Conservation (phyloP, 2,329 filamentous ascomycete genomes). For the Tolypocladium ophioglossoides region DNA sequence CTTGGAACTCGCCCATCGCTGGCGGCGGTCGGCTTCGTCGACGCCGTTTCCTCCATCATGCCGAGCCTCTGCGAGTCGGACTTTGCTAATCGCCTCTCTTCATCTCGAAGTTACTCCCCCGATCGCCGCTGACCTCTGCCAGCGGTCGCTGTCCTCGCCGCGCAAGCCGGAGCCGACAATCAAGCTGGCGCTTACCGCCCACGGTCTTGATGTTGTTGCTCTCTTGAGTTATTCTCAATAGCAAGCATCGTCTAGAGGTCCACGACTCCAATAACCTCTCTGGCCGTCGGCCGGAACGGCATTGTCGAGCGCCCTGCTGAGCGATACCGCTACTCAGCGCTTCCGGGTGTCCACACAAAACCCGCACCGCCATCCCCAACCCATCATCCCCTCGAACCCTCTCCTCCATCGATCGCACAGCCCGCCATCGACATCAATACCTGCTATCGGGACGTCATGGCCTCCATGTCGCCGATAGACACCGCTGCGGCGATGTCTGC, state of each 20-base stretch:
- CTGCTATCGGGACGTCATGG: constrained; percentile 23
- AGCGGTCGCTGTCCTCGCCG: constrained; percentile 14
- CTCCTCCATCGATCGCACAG: constrained; percentile 10
- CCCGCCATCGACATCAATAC: constrained; percentile 11
- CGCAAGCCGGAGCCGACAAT: constrained; percentile 17
- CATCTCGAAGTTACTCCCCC: constrained; percentile 1
- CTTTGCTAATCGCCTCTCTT: constrained; percentile 3
- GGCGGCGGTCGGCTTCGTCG: constrained; percentile 2
- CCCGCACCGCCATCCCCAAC: constrained; percentile 18
- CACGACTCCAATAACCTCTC: constrained; percentile 7
- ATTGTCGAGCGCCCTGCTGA: constrained; percentile 13
- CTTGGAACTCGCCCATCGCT: constrained; percentile 1
- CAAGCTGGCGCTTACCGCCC: constrained; percentile 23
- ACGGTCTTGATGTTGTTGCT: constrained; percentile 17
- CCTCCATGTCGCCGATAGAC: constrained; percentile 35
- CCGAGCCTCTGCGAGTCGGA: not conserved
- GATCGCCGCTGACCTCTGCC: constrained; percentile 9
- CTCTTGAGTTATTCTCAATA: constrained; percentile 12
- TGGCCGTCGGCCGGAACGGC: constrained; percentile 13
- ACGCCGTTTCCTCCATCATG: not conserved
- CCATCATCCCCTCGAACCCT: constrained; percentile 6
- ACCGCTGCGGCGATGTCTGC: constrained; percentile 19
- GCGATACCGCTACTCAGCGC: constrained; percentile 12
- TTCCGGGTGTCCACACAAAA: constrained; percentile 17
- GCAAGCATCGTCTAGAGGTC: constrained; percentile 7